Base-by-base conservation (phyloP, 2,329 filamentous ascomycete genomes). In the Tolypocladium inflatum region DNA sequence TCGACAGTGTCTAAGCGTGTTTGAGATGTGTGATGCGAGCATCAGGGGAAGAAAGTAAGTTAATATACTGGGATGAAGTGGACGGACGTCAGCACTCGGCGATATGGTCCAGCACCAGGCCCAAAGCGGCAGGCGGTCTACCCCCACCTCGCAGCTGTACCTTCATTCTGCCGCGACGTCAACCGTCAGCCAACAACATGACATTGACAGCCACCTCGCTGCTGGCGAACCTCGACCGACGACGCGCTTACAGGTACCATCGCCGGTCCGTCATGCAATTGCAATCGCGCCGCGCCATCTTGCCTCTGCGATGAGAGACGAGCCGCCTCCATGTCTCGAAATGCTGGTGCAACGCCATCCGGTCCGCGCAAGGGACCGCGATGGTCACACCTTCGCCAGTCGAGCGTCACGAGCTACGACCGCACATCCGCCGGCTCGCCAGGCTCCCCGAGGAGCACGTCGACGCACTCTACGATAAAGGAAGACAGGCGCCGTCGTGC, bases 331-430 rank as follows among this genome's bases (percentile, higher is more conserved):
- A 76, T 77, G 74, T 72, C 73, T 63, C 76, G 74, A 67, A 71
- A 77, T 73, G 74, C 70, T 61, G 65, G 67, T 60, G 63, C 66
- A 56, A 66, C 72, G 42, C 70, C 75, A 59, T 71, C 75, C 62
- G 73, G 73, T 63, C 69, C 77, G 60, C 78, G 78, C 62, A 79
- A 73, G 67, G 71, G 73, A 45, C 71, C 76, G 58, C 78, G 76
- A 61, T 81, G 79, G 79, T 74, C 78, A 55, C 81, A 82, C 64
- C 73, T 83, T 55, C 78, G 80, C 50, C 80, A 83, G 61, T 71
- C 78, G 66, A 81, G 78, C 69, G 75, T 69, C 55, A 71, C 74
- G 37, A 78, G 75, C 67, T 65, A 75, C 63, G 80, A 83, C 60
- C 73, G 74, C 61, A 64, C 70, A 58, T 68, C 68, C 50, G 60